Percentiles rank a stretch among this genome's conserved stretches.
Evolutionary conservation across 371 early-diverging fungal species (phyloP).

Genomic region (Funneliformis caledonium): DNA sequence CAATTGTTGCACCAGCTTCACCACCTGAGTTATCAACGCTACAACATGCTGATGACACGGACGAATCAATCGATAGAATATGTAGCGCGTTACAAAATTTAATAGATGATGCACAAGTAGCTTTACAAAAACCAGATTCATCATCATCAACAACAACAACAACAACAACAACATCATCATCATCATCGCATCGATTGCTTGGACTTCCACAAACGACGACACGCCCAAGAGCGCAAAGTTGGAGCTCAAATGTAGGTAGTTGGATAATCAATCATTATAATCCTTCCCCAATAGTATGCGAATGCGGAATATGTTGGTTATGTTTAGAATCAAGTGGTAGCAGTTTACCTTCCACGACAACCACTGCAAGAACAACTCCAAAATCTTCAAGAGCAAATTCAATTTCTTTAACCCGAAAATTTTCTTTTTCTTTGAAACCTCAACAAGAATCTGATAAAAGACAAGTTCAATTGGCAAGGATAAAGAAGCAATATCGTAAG

Average conservation of each 20-base stretch:
- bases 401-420: neutral
- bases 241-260: slow-evolving; percentile 17
- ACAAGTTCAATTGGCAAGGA: neutral
- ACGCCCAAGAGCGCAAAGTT: neutral
- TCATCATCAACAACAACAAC: neutral
- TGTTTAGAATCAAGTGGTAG: slow-evolving; percentile 2
- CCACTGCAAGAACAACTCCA: neutral
- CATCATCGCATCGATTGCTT: neutral
- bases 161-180: no score
- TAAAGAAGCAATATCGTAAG: neutral
- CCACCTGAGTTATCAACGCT: neutral
- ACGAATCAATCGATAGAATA: slow-evolving; percentile 4
- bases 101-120: slow-evolving; percentile 12
- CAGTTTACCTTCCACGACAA: neutral
- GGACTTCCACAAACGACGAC: slow-evolving; percentile 8
- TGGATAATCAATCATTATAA: slow-evolving; percentile 19
- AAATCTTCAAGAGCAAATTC: slow-evolving; percentile 6
- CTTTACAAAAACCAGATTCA: neutral
- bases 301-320: neutral
- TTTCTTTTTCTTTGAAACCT: neutral
- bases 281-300: neutral
- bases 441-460: neutral
- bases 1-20: neutral
- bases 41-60: neutral
- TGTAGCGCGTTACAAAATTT: slow-evolving; percentile 2